Evolutionary conservation across 2,329 filamentous ascomycete genomes (phyloP).

Genomic region (Aspergillus fischeri): DNA sequence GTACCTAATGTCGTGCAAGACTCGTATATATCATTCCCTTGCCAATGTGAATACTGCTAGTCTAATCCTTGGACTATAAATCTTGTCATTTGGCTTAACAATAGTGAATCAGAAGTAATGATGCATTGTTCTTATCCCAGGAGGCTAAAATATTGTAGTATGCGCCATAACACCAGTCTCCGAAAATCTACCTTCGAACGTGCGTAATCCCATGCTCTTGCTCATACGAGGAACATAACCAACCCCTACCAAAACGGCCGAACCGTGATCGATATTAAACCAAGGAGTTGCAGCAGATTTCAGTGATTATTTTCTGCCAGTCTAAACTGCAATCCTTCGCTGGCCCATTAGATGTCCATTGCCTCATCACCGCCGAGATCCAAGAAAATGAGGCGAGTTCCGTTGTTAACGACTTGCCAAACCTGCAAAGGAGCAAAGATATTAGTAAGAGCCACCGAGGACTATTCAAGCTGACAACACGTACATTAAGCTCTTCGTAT

Average conservation of each 20-base stretch:
- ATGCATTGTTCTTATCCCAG: background rate
- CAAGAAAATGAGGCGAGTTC: conserved; percentile 68
- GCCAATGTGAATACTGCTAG: background rate
- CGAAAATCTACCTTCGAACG: conserved; percentile 16
- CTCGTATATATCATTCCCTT: background rate
- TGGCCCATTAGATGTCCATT: conserved; percentile 42
- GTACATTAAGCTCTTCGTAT: conserved; percentile 84
- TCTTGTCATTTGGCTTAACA: background rate
- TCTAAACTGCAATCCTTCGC: too few species aligned
- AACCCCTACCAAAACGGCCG: background rate
- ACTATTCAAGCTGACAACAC: conserved; percentile 38
- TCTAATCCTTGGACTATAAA: background rate
- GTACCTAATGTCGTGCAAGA: background rate
- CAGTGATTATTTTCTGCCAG: background rate
- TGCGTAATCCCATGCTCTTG: conserved; percentile 8
- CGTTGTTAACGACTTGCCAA: conserved; percentile 72
- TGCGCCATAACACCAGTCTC: conserved; percentile 22
- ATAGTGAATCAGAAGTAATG: background rate
- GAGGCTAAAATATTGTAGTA: background rate
- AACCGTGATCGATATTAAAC: background rate
- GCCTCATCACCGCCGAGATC: conserved; percentile 55
- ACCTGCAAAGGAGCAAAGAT: conserved; percentile 47
- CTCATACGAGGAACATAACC: background rate
- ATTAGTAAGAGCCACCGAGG: conserved; percentile 35
- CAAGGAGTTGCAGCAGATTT: background rate